Conservation (phyloP, 2,329 filamentous ascomycete species). For the Pseudogymnoascus sp. region DNA sequence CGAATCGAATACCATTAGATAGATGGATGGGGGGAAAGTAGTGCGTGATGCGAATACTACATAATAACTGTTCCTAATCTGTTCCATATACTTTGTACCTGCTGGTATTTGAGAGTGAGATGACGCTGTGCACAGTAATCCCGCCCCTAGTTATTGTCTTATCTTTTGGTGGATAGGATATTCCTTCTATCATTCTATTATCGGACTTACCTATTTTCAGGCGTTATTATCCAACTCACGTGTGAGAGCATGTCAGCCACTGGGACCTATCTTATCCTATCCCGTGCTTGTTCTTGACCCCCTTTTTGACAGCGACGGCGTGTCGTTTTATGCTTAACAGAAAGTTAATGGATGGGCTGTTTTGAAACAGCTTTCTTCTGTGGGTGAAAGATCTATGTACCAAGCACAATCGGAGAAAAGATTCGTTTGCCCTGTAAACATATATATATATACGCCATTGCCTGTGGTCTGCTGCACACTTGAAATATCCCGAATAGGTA, state of each 20-base stretch:
- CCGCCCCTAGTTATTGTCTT: too few species aligned
- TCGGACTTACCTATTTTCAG: background rate
- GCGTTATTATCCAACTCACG: background rate
- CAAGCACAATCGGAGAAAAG: too few species aligned
- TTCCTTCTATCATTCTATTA: background rate
- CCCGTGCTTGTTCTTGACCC: background rate
- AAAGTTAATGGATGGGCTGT: background rate
- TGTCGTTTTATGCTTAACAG: background rate
- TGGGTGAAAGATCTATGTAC: too few species aligned
- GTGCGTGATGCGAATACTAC: constrained; percentile 1
- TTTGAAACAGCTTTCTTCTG: background rate
- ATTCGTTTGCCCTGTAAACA: too few species aligned
- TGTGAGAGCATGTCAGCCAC: background rate
- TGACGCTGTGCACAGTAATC: too few species aligned
- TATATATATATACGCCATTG: too few species aligned
- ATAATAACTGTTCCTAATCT: background rate
- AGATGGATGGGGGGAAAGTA: background rate
- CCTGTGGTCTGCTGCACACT: too few species aligned
- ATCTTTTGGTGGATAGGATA: too few species aligned
- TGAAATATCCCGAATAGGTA: too few species aligned
- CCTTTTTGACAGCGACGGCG: background rate
- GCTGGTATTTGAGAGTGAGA: background rate
- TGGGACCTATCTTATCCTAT: background rate
- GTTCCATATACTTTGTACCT: background rate
- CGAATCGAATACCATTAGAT: background rate